Conservation (phyloP, 345 rosid species). For the Lagerstroemia speciosa region DNA sequence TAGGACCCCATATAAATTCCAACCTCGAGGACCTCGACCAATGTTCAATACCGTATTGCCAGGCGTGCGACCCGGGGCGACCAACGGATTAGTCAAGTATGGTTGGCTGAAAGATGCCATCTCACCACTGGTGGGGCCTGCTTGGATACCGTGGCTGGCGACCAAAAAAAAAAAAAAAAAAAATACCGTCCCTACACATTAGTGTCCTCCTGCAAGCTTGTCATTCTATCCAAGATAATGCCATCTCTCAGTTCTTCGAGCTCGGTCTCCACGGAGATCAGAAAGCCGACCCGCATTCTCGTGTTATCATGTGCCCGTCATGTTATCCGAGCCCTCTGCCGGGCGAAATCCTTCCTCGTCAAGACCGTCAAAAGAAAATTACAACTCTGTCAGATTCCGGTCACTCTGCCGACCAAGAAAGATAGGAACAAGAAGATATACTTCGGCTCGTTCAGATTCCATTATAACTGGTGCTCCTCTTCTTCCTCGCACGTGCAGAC, state of each 20-base stretch:
- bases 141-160: too few species aligned
- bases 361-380: not conserved
- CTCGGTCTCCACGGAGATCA: not conserved
- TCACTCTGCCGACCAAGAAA: not conserved
- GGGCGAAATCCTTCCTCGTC: slow-evolving; percentile 2
- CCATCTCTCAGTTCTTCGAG: not conserved
- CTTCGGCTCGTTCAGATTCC: not conserved
- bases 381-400: not conserved
- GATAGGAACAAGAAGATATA: not conserved
- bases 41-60: too few species aligned
- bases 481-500: slow-evolving; percentile 1
- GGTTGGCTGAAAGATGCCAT: too few species aligned
- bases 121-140: too few species aligned
- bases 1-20: not conserved
- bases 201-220: too few species aligned
- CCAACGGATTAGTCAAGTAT: too few species aligned
- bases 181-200: too few species aligned
- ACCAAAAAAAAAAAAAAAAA: too few species aligned
- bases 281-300: not conserved
- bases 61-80: too few species aligned
- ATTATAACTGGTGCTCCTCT: slow-evolving; percentile 4
- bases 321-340: not conserved
- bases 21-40: not conserved
- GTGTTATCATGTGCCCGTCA: not conserved
- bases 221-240: not conserved